Evolutionary conservation across 345 rosid species (phyloP), one percentile per base, ranked within the genome.

Genomic region (Sonneratia caseolaris): DNA sequence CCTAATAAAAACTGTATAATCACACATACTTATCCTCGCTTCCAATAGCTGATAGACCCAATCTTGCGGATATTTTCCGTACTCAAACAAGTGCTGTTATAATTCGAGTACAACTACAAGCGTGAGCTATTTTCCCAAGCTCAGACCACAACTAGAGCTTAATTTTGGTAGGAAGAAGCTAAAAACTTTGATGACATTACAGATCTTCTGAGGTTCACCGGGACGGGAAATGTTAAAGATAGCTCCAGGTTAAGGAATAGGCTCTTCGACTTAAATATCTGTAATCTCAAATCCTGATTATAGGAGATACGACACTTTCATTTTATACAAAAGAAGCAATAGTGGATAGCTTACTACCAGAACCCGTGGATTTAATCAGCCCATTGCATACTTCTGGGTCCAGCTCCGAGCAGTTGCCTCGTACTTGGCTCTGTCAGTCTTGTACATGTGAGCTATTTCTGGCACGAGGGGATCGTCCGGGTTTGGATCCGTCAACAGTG

Each of bases 361-460:
- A 55, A 21, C 59, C n/a, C 59, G 4, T 18, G 14, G 13, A 12
- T 1, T 3, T 2, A 16, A 21, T 14, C 51, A 76, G 45, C 78
- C 78, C 78, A 76, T 76, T 48, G 78, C 78, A 67, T 76, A 76
- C 75, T 76, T 76, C 78, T 76, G 78, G 72, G 78, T 76, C 78
- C 78, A 76, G 78, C 78, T 76, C 75, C 78, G 68, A 0, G 78
- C 78, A 14, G 75, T 76, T 4, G 75, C 68, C 75, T 76, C 78
- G 5, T 76, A 76, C 78, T 76, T 76, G 66, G 75, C 70, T 40
- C 75, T 37, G 68, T 76, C 75, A 0, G 78, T 71, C 75, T 76
- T 76, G 59, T 76, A 76, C 78, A 76, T 76, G 36, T 76, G 78
- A 32, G 78, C 78, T n/a, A 76, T 76, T 67, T 76, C 78, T 43